A percentile compares a stretch with the other conserved stretches of the same genome.
Conservation (phyloP, 2,329 filamentous ascomycete genomes). For the Epichloe aotearoae region DNA sequence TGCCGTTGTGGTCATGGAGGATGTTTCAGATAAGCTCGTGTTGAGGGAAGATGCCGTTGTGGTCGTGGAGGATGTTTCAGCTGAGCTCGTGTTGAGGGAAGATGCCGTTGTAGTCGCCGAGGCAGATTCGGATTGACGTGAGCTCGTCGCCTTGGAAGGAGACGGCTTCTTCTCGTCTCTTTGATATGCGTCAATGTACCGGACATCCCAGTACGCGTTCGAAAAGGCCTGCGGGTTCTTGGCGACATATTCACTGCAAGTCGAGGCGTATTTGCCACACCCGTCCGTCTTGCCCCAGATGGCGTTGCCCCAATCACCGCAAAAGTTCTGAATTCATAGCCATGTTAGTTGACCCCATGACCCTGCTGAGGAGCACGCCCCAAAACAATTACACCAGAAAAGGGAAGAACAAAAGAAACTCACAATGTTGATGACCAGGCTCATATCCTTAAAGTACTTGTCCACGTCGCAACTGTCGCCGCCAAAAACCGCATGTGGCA, state of each 20-base stretch:
- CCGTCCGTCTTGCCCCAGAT: slow-evolving; percentile 27
- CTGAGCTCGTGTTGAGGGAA: neutral
- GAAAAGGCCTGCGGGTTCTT: slow-evolving; percentile 29
- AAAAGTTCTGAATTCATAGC: slow-evolving; percentile 44
- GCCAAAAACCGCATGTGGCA: slow-evolving; percentile 57
- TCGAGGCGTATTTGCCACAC: slow-evolving; percentile 27
- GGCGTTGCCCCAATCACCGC: slow-evolving; percentile 56
- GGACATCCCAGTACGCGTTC: slow-evolving; percentile 38
- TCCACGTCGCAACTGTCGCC: slow-evolving; percentile 50
- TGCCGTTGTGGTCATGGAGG: neutral
- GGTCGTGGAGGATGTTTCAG: neutral
- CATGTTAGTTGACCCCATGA: neutral
- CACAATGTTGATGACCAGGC: slow-evolving; percentile 58
- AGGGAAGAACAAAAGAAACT: slow-evolving; percentile 5
- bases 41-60: no score
- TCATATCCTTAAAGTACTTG: slow-evolving; percentile 52
- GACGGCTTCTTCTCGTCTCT: slow-evolving; percentile 3
- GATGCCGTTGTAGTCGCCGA: neutral
- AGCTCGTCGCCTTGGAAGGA: neutral
- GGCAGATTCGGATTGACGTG: neutral
- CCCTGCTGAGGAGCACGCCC: neutral
- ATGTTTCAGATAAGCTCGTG: neutral
- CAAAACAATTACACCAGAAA: neutral
- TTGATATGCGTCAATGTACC: slow-evolving; percentile 36
- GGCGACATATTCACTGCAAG: slow-evolving; percentile 34